phyloP scores from a whole-genome alignment of 1,139 yeast genomes.

The Meyerozyma smithsonii region DNA sequence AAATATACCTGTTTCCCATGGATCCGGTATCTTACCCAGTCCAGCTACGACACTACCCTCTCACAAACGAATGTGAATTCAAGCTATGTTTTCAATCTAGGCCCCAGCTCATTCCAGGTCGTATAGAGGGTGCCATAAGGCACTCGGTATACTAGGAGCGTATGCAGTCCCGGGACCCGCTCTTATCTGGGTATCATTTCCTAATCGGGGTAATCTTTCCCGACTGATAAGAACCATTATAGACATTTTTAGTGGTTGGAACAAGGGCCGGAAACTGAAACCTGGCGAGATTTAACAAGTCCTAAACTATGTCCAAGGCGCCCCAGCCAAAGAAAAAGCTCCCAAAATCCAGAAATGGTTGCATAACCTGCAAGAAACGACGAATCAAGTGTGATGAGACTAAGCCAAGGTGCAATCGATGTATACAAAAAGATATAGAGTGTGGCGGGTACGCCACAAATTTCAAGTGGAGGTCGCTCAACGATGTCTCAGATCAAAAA shows the following conservation, averaged over 20 bases:
- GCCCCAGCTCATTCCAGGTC: not conserved
- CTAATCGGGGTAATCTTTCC: not conserved
- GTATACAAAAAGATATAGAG: conserved; percentile 37
- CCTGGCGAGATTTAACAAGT: too few species aligned
- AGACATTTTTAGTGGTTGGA: not conserved
- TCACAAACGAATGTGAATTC: not conserved
- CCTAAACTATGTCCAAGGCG: not conserved
- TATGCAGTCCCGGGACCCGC: too few species aligned
- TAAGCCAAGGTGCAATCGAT: conserved; percentile 47
- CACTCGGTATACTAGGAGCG: too few species aligned
- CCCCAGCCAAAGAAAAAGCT: conserved; percentile 6
- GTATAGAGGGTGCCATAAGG: too few species aligned
- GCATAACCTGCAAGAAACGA: conserved; percentile 53
- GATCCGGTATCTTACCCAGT: conserved; percentile 39
- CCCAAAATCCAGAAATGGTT: conserved; percentile 42
- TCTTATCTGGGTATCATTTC: not conserved
- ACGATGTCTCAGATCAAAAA: conserved; percentile 14
- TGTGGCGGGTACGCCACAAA: conserved; percentile 64
- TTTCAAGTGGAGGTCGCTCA: conserved; percentile 60
- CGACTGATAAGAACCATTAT: not conserved
- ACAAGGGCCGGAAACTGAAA: too few species aligned
- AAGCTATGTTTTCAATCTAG: not conserved
- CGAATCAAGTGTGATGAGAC: conserved; percentile 56
- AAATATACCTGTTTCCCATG: conserved; percentile 46
- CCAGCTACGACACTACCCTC: conserved; percentile 8